phyloP scores from a whole-genome alignment of 495 filamentous ascomycete genomes.

The Bombardia bombarda region DNA sequence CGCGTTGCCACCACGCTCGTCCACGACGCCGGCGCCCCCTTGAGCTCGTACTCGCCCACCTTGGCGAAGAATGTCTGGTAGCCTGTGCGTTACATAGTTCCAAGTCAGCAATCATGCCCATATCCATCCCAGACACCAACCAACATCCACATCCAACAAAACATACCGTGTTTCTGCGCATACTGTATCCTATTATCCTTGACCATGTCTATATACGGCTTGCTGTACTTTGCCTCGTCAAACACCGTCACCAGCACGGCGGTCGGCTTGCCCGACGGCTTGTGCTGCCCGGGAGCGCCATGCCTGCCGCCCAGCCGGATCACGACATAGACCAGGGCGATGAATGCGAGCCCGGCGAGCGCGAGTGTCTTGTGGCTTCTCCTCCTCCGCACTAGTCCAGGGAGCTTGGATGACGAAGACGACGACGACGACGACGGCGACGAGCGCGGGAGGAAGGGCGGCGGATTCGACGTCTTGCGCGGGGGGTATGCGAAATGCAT shows the following conservation, averaged over 20 bases:
- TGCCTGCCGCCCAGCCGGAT: conserved; percentile 32
- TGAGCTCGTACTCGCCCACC: conserved; percentile 66
- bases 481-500: conserved; percentile 94
- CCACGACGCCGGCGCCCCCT: conserved; percentile 63
- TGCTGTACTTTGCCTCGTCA: conserved; percentile 53
- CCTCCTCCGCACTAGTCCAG: conserved; percentile 44
- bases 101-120: no score
- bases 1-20: conserved; percentile 74
- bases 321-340: conserved; percentile 57
- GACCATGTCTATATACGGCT: conserved; percentile 60
- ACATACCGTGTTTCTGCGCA: conserved; percentile 78
- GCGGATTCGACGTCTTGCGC: conserved; percentile 67
- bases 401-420: conserved; percentile 54
- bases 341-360: conserved; percentile 45
- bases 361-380: conserved; percentile 58
- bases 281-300: conserved; percentile 10
- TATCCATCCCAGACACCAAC: not conserved
- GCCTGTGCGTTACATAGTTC: no score
- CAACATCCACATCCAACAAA: not conserved
- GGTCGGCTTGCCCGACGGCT: conserved; percentile 56
- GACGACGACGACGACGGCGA: no score
- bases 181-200: conserved; percentile 80
- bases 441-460: conserved; percentile 50
- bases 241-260: conserved; percentile 85
- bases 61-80: conserved; percentile 81